phyloP scores from a whole-genome alignment of 257 asterid genomes.

The Solanum boliviense region DNA sequence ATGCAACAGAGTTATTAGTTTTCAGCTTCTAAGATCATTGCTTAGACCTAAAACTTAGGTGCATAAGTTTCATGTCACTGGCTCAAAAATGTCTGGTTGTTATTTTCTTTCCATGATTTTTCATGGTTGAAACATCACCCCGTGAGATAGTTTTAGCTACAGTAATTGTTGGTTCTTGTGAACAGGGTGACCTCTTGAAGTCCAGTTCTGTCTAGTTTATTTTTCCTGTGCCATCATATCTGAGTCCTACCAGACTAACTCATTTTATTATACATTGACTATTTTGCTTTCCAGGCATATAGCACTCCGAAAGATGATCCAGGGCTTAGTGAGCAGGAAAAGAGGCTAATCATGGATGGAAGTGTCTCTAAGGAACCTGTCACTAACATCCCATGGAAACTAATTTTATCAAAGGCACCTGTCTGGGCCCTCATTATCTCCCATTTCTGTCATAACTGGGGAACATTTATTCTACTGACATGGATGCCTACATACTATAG shows the following conservation, averaged over 20 bases:
- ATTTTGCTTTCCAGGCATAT: slow-evolving; percentile 47
- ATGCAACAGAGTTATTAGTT: not conserved
- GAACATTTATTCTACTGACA: slow-evolving; percentile 90
- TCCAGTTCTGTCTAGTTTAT: not conserved
- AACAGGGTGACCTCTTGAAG: not conserved
- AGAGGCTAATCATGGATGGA: slow-evolving; percentile 51
- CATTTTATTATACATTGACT: not conserved
- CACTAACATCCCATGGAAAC: slow-evolving; percentile 80
- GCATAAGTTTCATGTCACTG: not conserved
- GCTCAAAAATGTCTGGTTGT: not conserved
- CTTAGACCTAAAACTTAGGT: not conserved
- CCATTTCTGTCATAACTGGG: slow-evolving; percentile 99
- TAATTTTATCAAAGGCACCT: slow-evolving; percentile 75
- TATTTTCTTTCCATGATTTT: not conserved
- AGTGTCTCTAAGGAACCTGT: slow-evolving; percentile 60
- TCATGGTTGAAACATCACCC: not conserved
- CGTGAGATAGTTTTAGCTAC: not conserved
- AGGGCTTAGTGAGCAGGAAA: slow-evolving; percentile 51
- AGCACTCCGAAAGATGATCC: slow-evolving; percentile 90
- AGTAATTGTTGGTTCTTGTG: not conserved
- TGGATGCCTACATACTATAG: slow-evolving; percentile 98
- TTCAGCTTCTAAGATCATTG: not conserved
- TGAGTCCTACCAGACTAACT: not conserved
- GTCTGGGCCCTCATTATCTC: slow-evolving; percentile 99
- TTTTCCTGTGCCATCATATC: not conserved